A percentile compares a stretch with the other conserved stretches of the same genome.
phyloP scores from a whole-genome alignment of 768 basidiomycete genomes.

The Agaricus sinodeliciosus region DNA sequence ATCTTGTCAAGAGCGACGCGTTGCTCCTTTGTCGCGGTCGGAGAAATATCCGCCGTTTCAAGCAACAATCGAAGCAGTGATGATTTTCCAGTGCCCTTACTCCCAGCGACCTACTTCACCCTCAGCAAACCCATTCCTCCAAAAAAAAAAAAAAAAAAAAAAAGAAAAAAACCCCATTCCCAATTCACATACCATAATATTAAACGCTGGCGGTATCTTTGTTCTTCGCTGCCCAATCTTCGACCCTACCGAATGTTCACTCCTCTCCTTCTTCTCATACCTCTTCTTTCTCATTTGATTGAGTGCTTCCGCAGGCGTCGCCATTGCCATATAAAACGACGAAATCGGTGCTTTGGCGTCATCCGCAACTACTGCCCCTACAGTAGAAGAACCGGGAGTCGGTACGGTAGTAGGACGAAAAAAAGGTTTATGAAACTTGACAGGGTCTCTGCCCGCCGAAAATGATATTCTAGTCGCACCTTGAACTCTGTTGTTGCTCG shows the following conservation, averaged over 20 bases:
- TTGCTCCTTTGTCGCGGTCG: conserved; percentile 71
- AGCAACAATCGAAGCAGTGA: conserved; percentile 74
- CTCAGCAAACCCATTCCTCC: too few relatives aligned
- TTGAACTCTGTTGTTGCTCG: conserved; percentile 31
- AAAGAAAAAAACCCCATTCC: too few relatives aligned
- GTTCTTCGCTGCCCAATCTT: conserved; percentile 60
- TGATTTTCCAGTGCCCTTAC: conserved; percentile 79
- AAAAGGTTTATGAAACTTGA: conserved; percentile 81
- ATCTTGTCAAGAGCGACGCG: conserved; percentile 57
- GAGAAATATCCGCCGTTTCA: conserved; percentile 80
- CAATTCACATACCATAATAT: conserved; percentile 62
- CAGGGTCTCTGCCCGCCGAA: conserved; percentile 35
- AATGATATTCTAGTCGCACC: conserved; percentile 71
- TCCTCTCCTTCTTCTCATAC: conserved; percentile 31
- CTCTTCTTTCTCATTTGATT: conserved; percentile 10
- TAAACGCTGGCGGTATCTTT: conserved; percentile 72
- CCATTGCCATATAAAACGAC: conserved; percentile 58
- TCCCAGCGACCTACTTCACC: conserved; percentile 60
- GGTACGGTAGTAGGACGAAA: conserved; percentile 21
- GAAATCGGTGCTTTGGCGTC: conserved; percentile 41
- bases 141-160: too few relatives aligned
- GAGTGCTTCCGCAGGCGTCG: conserved; percentile 41
- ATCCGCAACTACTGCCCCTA: conserved; percentile 30
- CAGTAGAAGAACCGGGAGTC: conserved; percentile 19
- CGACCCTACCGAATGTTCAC: conserved; percentile 24